Base-by-base conservation (phyloP, 2,329 filamentous ascomycete species). In the Aspergillus sp. region DNA sequence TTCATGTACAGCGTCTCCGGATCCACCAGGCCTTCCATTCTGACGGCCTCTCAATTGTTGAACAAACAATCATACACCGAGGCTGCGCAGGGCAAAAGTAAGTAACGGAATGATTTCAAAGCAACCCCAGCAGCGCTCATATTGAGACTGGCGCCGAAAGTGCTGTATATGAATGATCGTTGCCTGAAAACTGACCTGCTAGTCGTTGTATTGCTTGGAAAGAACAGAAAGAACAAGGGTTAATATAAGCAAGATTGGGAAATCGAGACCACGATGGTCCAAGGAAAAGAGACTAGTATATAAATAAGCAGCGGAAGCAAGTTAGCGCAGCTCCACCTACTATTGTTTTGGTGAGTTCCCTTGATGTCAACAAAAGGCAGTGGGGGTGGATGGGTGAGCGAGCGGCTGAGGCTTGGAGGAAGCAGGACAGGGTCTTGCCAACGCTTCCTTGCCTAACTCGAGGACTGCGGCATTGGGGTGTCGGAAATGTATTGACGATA, bases 1-100 rank as follows among this genome's bases (percentile, higher is more conserved):
- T 96, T 97, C 64, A 92, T 96, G 79, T 97, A 99, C 57, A 98
- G 85, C 64, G 89, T 87, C 80, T 96, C 93, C 3, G 95, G 95
- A 79, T 98, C 94, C 58, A 91, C 84, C 38, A 83, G 81, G 60
- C 83, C 83, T 69, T 81, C 81, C 76, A 79, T 79, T 34, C 64
- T 75, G 64, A 49, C 53, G 46, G 56, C 62, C 64, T 53, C 63
- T 47, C 38, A 23, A 53, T 28, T 57, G 47, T 28, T 49, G 23
- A 47, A 54, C 31, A 49, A 54, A 34, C 28, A 47, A 54, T 43
- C 28, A 30, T 59, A 38, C 52, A 54, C 31, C 48, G 38, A 57
- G 11, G 7, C 45, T 50, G 34, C 57, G 56, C 41, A 46, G 41
- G 41, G 22, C 45, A 54, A 23, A 17, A 22, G 19, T 8, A 28